phyloP scores from a whole-genome alignment of 176 grass and related monocot species.

The Oryza glaberrima region DNA sequence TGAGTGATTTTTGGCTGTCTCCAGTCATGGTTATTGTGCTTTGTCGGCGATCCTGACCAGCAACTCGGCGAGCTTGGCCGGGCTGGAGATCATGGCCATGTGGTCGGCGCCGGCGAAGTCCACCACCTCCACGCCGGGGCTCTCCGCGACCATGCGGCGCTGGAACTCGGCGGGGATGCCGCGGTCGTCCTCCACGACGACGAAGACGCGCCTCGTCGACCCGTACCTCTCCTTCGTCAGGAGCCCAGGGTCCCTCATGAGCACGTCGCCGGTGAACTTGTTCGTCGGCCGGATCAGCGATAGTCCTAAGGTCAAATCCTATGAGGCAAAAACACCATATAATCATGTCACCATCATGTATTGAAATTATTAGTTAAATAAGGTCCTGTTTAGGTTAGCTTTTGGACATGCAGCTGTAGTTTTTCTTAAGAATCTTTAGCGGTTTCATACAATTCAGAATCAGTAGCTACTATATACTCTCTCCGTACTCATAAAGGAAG shows the following conservation, averaged over 20 bases:
- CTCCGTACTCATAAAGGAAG: no score
- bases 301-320: conserved; percentile 19
- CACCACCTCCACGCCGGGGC: neutral
- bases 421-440: no score
- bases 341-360: no score
- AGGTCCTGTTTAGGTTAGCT: no score
- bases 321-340: neutral
- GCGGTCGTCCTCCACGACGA: conserved; percentile 14
- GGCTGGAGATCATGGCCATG: conserved; percentile 32
- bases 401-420: no score
- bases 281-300: conserved; percentile 28
- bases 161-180: conserved; percentile 23
- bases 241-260: conserved; percentile 11
- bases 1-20: no score
- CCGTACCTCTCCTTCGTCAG: neutral
- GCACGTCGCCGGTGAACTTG: conserved; percentile 14
- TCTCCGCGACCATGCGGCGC: conserved; percentile 10
- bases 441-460: no score
- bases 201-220: conserved; percentile 2
- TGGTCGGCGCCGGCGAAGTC: conserved; percentile 2
- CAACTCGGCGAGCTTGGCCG: conserved; percentile 13
- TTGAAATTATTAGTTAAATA: no score
- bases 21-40: neutral
- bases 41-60: neutral
- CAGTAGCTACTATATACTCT: no score